Evolutionary conservation across 305 asterid species (phyloP), one percentile per base, ranked within the genome.

Genomic region (Solanum hybrid): DNA sequence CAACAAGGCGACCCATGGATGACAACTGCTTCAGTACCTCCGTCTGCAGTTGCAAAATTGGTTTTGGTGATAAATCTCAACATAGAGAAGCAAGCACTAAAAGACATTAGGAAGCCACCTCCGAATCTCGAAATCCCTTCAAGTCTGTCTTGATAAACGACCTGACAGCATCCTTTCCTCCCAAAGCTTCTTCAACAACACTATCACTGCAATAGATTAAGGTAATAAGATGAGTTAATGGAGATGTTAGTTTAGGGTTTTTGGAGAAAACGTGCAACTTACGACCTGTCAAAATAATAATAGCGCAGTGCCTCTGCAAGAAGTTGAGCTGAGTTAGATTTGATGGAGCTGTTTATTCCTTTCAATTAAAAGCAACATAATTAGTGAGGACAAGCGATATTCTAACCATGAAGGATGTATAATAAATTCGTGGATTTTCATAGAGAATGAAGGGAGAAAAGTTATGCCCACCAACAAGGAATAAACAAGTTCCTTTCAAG

Each of bases 21-120:
- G 99, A 96, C 92, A 97, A 91, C 94, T 97, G 99, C 94, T 93
- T 95, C 93, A 97, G 90, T 56, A 97, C 98, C 93, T 97, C 99
- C 3, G 96, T 97, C 99, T 97, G 93, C 90, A 90, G 80, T 85
- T n/a, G 20, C 86, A 81, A 91, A 84, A 40, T 40, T 31, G n/a
- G 71, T 77, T 72, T 75, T n/a, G 72, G 34, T 40, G 46, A 87
- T 73, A 13, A 56, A 56, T 85, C 77, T 32, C 77, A 85, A 31
- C 73, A 73, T 29, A 40, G 71, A 38, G 40, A 27, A 37, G 75
- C 75, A 12, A 5, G 35, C 35, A 34, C 36, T 87, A 86, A 66
- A 16, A 71, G 42, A 32, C 79, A 32, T 79, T 32, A 24, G 75
- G 40, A 79, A 90, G 90, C 85, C 90, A 95, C 99, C 98, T 97